These are phyloP conservation scores for Chlamydomonas sphaeroides DNA, from an alignment of 139 green algal species.

Conservation along the genomic window DNA sequence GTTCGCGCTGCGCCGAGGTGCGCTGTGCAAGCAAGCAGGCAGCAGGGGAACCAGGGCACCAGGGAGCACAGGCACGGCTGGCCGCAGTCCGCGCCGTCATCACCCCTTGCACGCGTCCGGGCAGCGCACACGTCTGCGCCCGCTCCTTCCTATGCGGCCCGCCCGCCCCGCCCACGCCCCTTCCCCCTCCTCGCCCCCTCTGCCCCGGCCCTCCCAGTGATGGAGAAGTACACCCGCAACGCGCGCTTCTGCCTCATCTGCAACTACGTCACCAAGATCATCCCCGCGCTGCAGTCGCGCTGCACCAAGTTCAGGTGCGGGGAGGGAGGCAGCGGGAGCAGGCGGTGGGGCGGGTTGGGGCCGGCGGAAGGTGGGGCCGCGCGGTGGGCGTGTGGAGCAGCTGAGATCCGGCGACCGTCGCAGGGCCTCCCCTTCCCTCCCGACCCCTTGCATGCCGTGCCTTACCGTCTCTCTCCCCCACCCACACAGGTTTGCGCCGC, in stretches of 20 bases:
- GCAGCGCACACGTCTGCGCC: no score
- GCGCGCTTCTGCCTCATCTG: conserved; percentile 99
- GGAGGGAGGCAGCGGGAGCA: no score
- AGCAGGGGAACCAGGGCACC: no score
- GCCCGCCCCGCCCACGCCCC: background rate
- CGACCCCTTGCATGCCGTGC: background rate
- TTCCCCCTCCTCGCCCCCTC: background rate
- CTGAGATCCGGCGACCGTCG: no score
- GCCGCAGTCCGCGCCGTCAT: no score
- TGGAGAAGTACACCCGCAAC: conserved; percentile 98
- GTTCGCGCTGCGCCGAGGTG: conserved; percentile 91
- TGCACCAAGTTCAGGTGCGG: conserved; percentile 90
- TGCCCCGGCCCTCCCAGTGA: conserved; percentile 78
- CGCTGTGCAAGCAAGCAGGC: no score
- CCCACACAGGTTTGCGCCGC: conserved; percentile 86
- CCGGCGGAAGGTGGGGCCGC: background rate
- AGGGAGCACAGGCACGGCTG: no score
- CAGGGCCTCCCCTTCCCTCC: no score
- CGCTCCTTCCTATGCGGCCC: background rate
- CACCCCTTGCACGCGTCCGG: no score
- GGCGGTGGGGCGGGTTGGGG: no score
- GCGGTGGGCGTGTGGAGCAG: background rate
- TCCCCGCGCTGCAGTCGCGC: conserved; percentile 95
- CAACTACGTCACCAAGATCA: conserved; percentile 99
- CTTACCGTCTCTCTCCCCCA: background rate